Evolutionary conservation across 352 stramenopile genomes (phyloP).

Genomic region (Phytophthora parvispora): DNA sequence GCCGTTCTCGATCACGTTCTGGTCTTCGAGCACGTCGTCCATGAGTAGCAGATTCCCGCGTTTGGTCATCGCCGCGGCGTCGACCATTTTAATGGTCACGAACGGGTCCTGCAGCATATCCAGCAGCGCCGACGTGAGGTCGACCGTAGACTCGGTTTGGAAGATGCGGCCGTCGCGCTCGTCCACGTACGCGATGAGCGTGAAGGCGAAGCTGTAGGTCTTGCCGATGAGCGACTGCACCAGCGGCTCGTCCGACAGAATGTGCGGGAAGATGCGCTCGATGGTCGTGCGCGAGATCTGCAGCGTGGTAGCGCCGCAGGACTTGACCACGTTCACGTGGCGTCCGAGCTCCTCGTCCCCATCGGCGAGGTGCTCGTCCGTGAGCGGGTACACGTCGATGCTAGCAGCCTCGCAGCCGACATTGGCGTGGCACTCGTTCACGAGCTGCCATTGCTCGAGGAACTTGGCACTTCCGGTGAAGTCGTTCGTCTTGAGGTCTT

Average conservation of each 20-base stretch:
- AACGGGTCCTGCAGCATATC: slow-evolving; percentile 48
- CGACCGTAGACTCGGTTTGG: slow-evolving; percentile 53
- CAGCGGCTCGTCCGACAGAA: slow-evolving; percentile 47
- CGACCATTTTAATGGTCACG: slow-evolving; percentile 48
- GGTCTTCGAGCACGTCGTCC: slow-evolving; percentile 42
- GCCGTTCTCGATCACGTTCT: slow-evolving; percentile 49
- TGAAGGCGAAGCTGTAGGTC: slow-evolving; percentile 52
- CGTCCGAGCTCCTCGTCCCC: slow-evolving; percentile 8
- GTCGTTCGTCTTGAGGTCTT: slow-evolving; percentile 46
- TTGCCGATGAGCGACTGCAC: slow-evolving; percentile 61
- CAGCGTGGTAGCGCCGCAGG: slow-evolving; percentile 37
- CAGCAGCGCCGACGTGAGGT: slow-evolving; percentile 51
- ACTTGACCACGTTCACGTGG: slow-evolving; percentile 38
- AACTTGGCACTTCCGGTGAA: slow-evolving; percentile 40
- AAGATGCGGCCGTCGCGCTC: slow-evolving; percentile 34
- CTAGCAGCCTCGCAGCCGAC: slow-evolving; percentile 11
- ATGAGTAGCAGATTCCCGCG: slow-evolving; percentile 41
- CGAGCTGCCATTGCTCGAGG: slow-evolving; percentile 49
- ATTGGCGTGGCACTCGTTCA: slow-evolving; percentile 17
- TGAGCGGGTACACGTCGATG: slow-evolving; percentile 18
- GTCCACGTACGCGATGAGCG: slow-evolving; percentile 49
- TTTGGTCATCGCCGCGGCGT: slow-evolving; percentile 49
- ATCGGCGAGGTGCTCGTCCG: slow-evolving; percentile 1
- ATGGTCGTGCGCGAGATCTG: slow-evolving; percentile 52
- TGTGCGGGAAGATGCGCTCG: slow-evolving; percentile 53